These are phyloP conservation scores for Phialemoniopsis sp. DNA, from an alignment of 2,329 filamentous ascomycete genomes.

Conservation along the genomic window DNA sequence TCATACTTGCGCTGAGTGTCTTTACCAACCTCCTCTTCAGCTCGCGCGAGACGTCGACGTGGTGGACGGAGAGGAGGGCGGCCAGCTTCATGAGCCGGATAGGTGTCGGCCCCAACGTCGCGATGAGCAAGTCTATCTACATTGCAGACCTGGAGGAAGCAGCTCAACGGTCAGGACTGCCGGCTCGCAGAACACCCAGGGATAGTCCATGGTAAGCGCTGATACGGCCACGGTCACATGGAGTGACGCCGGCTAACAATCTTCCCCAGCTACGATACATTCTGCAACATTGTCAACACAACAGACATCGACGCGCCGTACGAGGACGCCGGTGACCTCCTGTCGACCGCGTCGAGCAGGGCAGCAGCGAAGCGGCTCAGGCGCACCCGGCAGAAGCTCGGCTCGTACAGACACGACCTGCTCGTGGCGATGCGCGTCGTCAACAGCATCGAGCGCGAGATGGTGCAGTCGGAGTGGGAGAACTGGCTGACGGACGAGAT, in stretches of 20 bases:
- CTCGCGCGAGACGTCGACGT: conserved; percentile 67
- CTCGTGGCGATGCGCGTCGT: conserved; percentile 87
- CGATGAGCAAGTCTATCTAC: conserved; percentile 85
- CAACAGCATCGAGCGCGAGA: conserved; percentile 83
- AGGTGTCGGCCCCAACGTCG: conserved; percentile 71
- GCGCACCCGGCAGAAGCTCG: conserved; percentile 77
- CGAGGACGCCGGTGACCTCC: conserved; percentile 43
- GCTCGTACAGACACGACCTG: conserved; percentile 81
- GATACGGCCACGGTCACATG: too few relatives aligned
- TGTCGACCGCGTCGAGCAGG: conserved; percentile 43
- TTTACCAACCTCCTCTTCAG: conserved; percentile 72
- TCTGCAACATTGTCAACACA: conserved; percentile 52
- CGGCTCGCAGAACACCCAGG: conserved; percentile 26
- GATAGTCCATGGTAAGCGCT: conserved; percentile 50
- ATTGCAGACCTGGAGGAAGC: conserved; percentile 73
- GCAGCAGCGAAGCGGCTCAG: conserved; percentile 63
- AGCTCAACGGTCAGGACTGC: conserved; percentile 27
- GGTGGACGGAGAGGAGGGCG: conserved; percentile 83
- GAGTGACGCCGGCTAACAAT: neutral
- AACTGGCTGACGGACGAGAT: conserved; percentile 84
- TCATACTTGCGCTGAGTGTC: conserved; percentile 63
- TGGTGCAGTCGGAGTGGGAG: conserved; percentile 86
- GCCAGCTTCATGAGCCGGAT: conserved; percentile 76
- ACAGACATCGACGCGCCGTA: conserved; percentile 55
- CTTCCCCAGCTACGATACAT: conserved; percentile 50